Evolutionary conservation across 1,284 basidiomycete genomes (phyloP).

Genomic region (Leccinum pachyderme): DNA sequence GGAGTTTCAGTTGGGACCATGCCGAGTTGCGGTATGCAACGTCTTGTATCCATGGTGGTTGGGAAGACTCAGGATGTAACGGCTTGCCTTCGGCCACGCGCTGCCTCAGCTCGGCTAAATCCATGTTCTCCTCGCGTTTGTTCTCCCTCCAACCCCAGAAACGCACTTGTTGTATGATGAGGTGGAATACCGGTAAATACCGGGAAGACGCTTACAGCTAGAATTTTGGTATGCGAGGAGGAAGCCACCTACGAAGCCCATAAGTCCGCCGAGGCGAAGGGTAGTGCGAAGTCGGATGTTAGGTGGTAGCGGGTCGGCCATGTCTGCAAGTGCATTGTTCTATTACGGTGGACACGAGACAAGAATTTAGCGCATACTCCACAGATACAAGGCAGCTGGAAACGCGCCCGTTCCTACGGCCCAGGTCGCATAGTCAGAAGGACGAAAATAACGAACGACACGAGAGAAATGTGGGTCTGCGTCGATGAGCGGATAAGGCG

Average conservation of each 20-base stretch:
- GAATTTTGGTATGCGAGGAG: slow-evolving; percentile 91
- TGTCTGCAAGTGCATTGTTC: slow-evolving; percentile 36
- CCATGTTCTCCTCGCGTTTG: slow-evolving; percentile 73
- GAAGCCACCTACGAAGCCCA: slow-evolving; percentile 88
- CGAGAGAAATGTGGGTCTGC: slow-evolving; percentile 88
- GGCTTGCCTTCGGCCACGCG: slow-evolving; percentile 74
- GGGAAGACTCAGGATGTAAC: slow-evolving; percentile 79
- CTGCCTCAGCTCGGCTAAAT: slow-evolving; percentile 74
- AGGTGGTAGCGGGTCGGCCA: slow-evolving; percentile 41
- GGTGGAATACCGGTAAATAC: slow-evolving; percentile 10
- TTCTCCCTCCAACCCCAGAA: slow-evolving; percentile 99
- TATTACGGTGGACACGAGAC: slow-evolving; percentile 7
- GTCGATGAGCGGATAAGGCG: slow-evolving; percentile 85
- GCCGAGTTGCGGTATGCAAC: slow-evolving; percentile 88
- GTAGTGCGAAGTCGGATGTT: slow-evolving; percentile 34
- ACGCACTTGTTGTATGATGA: slow-evolving; percentile 53
- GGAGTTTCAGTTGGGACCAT: slow-evolving; percentile 90
- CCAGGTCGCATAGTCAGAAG: slow-evolving; percentile 87
- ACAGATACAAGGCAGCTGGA: slow-evolving; percentile 71
- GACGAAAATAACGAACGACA: slow-evolving; percentile 88
- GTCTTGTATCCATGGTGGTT: slow-evolving; percentile 87
- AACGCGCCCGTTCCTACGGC: slow-evolving; percentile 79
- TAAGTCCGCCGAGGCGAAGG: slow-evolving; percentile 39
- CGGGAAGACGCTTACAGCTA: slow-evolving; percentile 57
- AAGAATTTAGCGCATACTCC: slow-evolving; percentile 50